A percentile compares a stretch with the other conserved stretches of the same genome.
Conservation (phyloP, 192 early-diverging fungal species). For the Coemansia sp. region DNA sequence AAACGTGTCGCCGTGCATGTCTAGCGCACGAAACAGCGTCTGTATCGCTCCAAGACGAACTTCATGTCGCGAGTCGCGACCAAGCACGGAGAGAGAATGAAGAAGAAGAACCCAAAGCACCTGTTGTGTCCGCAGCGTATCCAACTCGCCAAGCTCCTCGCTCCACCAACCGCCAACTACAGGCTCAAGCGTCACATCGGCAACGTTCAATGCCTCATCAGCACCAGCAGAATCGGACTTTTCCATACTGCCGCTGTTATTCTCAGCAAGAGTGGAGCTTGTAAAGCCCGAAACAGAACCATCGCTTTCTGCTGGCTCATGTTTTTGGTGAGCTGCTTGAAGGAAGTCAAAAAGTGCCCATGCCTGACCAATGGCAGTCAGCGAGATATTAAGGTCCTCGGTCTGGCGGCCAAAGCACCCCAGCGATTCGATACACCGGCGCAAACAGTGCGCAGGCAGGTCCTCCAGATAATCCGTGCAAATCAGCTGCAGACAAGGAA, state of each 20-base stretch:
- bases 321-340: conserved; percentile 46
- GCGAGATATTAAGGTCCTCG: conserved; percentile 91
- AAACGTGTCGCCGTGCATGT: conserved; percentile 81
- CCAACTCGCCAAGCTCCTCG: conserved; percentile 23
- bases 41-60: conserved; percentile 94
- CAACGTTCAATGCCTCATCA: conserved; percentile 3
- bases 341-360: conserved; percentile 94
- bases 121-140: conserved; percentile 27
- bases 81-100: conserved; percentile 75
- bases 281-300: neutral
- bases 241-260: neutral
- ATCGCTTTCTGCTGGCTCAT: neutral
- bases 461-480: conserved; percentile 92
- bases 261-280: conserved; percentile 2
- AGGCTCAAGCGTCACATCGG: neutral
- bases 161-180: conserved; percentile 22
- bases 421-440: conserved; percentile 79
- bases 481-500: conserved; percentile 91
- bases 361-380: conserved; percentile 87
- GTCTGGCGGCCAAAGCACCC: conserved; percentile 77
- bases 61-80: conserved; percentile 83
- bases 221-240: conserved; percentile 4
- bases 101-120: conserved; percentile 91
- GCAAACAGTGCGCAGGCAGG: conserved; percentile 71
- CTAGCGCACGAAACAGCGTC: conserved; percentile 90